Base-by-base conservation (phyloP, 2,329 filamentous ascomycete genomes). In the Xylariaceae sp. region DNA sequence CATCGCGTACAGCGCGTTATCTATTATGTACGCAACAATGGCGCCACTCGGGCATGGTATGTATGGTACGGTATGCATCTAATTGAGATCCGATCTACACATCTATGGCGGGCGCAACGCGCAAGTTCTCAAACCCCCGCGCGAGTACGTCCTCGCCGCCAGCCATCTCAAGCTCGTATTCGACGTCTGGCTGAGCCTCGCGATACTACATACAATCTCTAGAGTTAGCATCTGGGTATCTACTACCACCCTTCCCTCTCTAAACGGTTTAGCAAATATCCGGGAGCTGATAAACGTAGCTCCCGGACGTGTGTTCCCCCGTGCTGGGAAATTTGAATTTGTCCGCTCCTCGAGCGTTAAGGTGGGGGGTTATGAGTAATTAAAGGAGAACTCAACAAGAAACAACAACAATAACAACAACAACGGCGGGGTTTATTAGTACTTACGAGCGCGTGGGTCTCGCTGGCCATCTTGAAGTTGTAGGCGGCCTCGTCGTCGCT, bases 401-500 rank as follows among this genome's bases (percentile, higher is more conserved):
- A 26, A 26, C 23, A 9, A 26, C 4, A 4, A 26, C 4, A 26
- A 9, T 4, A 26, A 26, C n/a, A n/a, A n/a, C n/a, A 26, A 26
- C 23, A 26, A 26, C 23, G 32, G 3, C 32, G 32, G 32, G 32
- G 32, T 7, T 37, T 3, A 10, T 4, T 12, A 10, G 32, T 16
- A 37, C 32, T 37, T 37, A 37, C 32, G 32, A 71, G 67, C 3
- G 44, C 65, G 56, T 72, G 61, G 12, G 40, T 20, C 68, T 71
- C 69, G 62, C 68, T 70, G n/a, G 70, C 70, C 70, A 71, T 71
- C 51, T 54, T 62, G 64, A 72, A 76, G 60, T 76, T 77, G 62
- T 74, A 75, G 16, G 69, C 65, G 0, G 74, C 75, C 63, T 78
- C 76, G 48, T 76, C 74, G 37, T 77, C 73, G 23, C 68, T 71